phyloP scores from a whole-genome alignment of 495 filamentous ascomycete species.

The Platismatia glauca region DNA sequence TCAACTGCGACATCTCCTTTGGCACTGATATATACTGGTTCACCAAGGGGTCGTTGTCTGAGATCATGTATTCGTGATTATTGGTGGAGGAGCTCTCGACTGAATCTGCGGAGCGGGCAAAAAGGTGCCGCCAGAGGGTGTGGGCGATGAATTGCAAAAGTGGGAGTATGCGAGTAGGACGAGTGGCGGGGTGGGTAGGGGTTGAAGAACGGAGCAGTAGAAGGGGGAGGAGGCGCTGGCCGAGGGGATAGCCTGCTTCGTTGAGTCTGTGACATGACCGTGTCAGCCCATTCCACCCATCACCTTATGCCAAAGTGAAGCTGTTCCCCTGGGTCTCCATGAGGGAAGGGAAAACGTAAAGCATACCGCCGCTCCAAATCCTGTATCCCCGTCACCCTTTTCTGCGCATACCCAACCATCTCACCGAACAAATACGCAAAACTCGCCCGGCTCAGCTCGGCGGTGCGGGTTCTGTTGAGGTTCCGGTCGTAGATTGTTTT shows the following conservation, averaged over 20 bases:
- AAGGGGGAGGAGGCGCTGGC: constrained; percentile 88
- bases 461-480: constrained; percentile 74
- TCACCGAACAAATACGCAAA: constrained; percentile 95
- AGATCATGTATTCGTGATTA: constrained; percentile 94
- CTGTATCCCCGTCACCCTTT: constrained; percentile 79
- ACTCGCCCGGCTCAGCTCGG: constrained; percentile 81
- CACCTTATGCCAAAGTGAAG: not conserved
- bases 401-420: constrained; percentile 95
- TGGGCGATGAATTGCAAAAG: constrained; percentile 92
- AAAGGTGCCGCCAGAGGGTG: constrained; percentile 84
- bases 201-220: constrained; percentile 78
- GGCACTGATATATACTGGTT: constrained; percentile 89
- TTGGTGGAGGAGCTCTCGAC: constrained; percentile 83
- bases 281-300: not conserved
- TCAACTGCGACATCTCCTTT: constrained; percentile 89
- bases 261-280: constrained; percentile 47
- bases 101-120: constrained; percentile 77
- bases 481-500: constrained; percentile 98
- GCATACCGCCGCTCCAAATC: constrained; percentile 80
- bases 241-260: constrained; percentile 88
- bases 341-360: not conserved
- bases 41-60: constrained; percentile 91
- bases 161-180: constrained; percentile 80
- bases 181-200: constrained; percentile 53
- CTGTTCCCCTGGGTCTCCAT: not conserved